phyloP scores from a whole-genome alignment of 441 rosid genomes.

The Biscutella auriculata region DNA sequence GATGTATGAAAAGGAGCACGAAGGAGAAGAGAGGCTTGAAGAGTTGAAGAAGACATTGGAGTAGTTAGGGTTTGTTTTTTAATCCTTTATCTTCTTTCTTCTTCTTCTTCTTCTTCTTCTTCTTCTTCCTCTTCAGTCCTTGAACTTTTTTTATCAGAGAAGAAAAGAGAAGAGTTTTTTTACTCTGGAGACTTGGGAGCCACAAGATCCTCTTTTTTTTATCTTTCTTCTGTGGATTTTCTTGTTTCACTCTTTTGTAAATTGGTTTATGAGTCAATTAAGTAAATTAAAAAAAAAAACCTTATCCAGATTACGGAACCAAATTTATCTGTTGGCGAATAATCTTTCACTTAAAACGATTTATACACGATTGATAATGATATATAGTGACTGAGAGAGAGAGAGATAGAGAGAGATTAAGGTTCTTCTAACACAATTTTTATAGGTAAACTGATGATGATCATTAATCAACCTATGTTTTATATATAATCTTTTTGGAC shows the following conservation, averaged over 20 bases:
- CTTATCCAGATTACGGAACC: neutral
- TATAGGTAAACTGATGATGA: too few relatives aligned
- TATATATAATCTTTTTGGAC: too few relatives aligned
- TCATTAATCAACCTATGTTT: too few relatives aligned
- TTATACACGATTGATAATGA: too few relatives aligned
- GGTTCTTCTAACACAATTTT: too few relatives aligned
- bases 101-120: neutral
- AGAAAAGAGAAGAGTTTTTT: constrained; percentile 2
- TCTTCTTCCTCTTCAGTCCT: neutral
- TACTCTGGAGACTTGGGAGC: constrained; percentile 28
- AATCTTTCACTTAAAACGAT: neutral
- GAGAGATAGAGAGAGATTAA: too few relatives aligned
- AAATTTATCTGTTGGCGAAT: constrained; percentile 3
- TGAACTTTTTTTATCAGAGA: neutral
- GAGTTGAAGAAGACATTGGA: constrained; percentile 36
- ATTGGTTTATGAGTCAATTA: neutral
- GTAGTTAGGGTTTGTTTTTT: constrained; percentile 34
- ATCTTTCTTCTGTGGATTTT: neutral
- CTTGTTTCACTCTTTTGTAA: neutral
- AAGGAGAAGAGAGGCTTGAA: constrained; percentile 52
- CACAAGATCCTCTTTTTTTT: constrained; percentile 29
- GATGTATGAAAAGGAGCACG: constrained; percentile 27
- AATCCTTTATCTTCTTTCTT: neutral
- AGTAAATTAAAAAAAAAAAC: neutral
- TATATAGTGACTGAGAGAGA: too few relatives aligned